These are phyloP conservation scores for Rhododendron simsii DNA, from an alignment of 148 eudicot species.

Conservation along the genomic window DNA sequence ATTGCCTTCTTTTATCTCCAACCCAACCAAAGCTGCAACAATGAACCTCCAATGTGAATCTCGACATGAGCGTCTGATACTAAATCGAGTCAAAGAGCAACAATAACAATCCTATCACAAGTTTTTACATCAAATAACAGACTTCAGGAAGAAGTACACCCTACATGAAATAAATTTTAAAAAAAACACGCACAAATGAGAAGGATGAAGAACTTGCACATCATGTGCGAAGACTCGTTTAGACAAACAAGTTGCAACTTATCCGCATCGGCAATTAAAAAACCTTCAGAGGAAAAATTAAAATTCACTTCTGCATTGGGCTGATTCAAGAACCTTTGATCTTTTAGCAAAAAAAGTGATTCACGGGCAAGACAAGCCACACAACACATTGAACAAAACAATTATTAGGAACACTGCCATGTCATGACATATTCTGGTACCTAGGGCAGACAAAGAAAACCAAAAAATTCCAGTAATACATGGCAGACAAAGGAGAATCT, in stretches of 20 bases:
- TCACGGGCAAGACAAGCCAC: not conserved
- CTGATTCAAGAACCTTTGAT: not conserved
- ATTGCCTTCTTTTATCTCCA: slow-evolving; percentile 18
- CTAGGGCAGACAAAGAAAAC: not conserved
- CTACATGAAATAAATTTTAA: not conserved
- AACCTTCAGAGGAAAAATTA: not conserved
- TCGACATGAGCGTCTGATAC: slow-evolving; percentile 25
- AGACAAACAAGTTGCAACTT: not conserved
- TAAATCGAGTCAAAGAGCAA: slow-evolving; percentile 32
- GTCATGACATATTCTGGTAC: not conserved
- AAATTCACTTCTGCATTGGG: not conserved
- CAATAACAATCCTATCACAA: slow-evolving; percentile 14
- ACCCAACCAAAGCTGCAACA: slow-evolving; percentile 21
- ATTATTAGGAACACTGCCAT: not conserved
- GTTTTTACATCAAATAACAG: not conserved
- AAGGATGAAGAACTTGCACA: not conserved
- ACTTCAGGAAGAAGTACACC: not conserved
- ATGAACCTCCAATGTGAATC: slow-evolving; percentile 28
- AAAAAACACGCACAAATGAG: not conserved
- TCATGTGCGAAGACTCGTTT: not conserved
- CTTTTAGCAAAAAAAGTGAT: not conserved
- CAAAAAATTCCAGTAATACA: not conserved
- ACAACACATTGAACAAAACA: not conserved
- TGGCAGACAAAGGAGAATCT: not conserved
- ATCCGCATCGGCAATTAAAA: not conserved